Conservation (phyloP, 805 yeast species). For the Dipodascopsis tothii region DNA sequence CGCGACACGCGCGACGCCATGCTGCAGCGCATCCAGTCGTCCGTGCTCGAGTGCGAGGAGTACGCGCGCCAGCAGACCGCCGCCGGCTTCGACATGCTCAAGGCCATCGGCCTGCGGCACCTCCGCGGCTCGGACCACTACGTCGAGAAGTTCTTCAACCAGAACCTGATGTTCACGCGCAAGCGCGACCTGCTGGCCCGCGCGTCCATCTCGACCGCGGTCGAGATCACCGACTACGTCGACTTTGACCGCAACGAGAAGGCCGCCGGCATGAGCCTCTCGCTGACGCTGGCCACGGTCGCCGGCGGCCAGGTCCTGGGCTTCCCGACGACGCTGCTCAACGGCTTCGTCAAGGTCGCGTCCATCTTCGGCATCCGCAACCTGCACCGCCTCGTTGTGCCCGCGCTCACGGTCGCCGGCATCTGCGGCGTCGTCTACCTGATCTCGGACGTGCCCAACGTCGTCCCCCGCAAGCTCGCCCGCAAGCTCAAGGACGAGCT, state of each 20-base stretch:
- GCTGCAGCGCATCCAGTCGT: conserved; percentile 53
- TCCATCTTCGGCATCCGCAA: conserved; percentile 7
- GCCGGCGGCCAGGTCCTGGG: conserved; percentile 19
- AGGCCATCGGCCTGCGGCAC: conserved; percentile 52
- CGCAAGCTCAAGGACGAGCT: conserved; percentile 59
- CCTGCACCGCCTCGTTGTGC: conserved; percentile 43
- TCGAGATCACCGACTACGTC: conserved; percentile 66
- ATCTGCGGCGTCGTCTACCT: conserved; percentile 55
- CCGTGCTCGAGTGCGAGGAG: conserved; percentile 60
- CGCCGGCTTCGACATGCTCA: conserved; percentile 54
- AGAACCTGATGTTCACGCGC: conserved; percentile 77
- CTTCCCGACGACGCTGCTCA: conserved; percentile 6
- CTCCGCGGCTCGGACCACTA: conserved; percentile 49
- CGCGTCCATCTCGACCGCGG: conserved; percentile 35
- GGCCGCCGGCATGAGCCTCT: conserved; percentile 19
- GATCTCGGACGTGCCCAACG: conserved; percentile 76
- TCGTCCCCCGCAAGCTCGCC: conserved; percentile 77
- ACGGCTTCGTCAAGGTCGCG: conserved; percentile 5
- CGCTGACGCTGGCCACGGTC: conserved; percentile 21
- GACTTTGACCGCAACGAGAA: conserved; percentile 36
- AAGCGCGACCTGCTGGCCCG: conserved; percentile 50
- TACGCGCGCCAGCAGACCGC: conserved; percentile 58
- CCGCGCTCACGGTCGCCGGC: conserved; percentile 44
- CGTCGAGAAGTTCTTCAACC: conserved; percentile 55
- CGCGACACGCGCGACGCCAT: conserved; percentile 59